Percentiles rank a stretch among this genome's conserved stretches.
These are phyloP conservation scores for Magnolia changhungtana DNA, from an alignment of 164 flowering plant genomes.

Conservation along the genomic window DNA sequence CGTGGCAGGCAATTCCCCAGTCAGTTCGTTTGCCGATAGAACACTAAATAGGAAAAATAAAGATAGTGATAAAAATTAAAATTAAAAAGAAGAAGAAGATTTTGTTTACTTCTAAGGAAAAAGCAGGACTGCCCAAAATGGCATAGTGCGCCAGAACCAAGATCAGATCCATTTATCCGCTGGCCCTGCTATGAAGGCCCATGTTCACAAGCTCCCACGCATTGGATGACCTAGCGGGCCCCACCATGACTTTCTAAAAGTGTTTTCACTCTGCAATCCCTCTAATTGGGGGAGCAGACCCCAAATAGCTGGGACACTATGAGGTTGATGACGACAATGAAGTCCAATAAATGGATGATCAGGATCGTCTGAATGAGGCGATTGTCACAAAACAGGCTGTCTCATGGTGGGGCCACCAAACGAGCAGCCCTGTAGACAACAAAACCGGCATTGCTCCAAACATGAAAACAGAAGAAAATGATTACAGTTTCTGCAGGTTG, in stretches of 20 bases:
- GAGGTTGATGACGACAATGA: too few species aligned
- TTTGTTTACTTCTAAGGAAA: neutral
- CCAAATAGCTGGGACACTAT: too few species aligned
- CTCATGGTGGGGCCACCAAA: neutral
- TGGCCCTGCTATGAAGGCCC: neutral
- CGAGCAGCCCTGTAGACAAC: neutral
- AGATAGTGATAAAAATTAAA: neutral
- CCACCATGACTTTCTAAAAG: neutral
- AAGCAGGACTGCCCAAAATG: neutral
- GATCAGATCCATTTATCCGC: neutral
- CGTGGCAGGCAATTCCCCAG: slow-evolving; percentile 56
- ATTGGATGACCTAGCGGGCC: neutral
- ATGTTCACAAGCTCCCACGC: neutral
- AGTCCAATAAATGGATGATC: too few species aligned
- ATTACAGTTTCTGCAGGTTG: slow-evolving; percentile 50
- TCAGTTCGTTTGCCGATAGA: slow-evolving; percentile 61
- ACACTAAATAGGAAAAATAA: slow-evolving; percentile 24
- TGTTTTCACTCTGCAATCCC: neutral
- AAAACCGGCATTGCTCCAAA: neutral
- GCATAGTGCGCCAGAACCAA: neutral
- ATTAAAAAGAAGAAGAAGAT: neutral
- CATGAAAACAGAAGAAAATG: slow-evolving; percentile 4
- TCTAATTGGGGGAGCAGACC: too few species aligned
- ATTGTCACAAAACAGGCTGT: neutral
- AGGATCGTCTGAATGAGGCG: neutral